phyloP scores from a whole-genome alignment of 2,329 filamentous ascomycete genomes.

The Stromatinia cepivora region DNA sequence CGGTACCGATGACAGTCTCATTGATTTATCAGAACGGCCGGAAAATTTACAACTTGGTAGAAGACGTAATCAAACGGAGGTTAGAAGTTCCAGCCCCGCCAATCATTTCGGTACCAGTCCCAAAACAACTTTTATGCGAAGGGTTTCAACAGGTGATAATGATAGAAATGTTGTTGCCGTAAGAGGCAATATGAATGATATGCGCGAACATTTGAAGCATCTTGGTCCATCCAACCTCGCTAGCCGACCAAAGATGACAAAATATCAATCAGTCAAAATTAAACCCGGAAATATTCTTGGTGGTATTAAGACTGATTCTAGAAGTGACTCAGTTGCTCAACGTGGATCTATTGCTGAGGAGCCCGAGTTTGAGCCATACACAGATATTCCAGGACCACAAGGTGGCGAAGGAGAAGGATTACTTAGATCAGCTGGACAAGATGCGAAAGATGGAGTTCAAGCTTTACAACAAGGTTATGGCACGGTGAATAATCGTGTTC shows the following conservation, averaged over 20 bases:
- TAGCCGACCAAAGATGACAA: slow-evolving; percentile 61
- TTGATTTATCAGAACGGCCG: slow-evolving; percentile 46
- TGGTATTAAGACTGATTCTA: slow-evolving; percentile 31
- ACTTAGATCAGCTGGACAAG: slow-evolving; percentile 53
- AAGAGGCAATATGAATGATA: slow-evolving; percentile 61
- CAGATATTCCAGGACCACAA: slow-evolving; percentile 45
- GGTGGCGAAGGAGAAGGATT: slow-evolving; percentile 56
- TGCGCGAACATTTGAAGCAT: slow-evolving; percentile 63
- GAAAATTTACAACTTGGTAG: slow-evolving; percentile 26
- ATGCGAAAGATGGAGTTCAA: slow-evolving; percentile 65
- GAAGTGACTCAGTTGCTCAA: slow-evolving; percentile 44
- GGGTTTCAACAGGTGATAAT: slow-evolving; percentile 52
- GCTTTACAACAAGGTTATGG: slow-evolving; percentile 59
- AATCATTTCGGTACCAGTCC: slow-evolving; percentile 37
- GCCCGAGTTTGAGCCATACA: slow-evolving; percentile 39
- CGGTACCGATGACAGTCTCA: slow-evolving; percentile 42
- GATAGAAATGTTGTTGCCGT: slow-evolving; percentile 58
- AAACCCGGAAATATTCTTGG: slow-evolving; percentile 48
- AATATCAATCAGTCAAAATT: slow-evolving; percentile 65
- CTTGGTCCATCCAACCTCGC: slow-evolving; percentile 68
- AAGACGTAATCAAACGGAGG: slow-evolving; percentile 27
- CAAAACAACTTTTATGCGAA: slow-evolving; percentile 58
- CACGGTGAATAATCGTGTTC: slow-evolving; percentile 40
- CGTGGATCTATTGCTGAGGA: slow-evolving; percentile 45
- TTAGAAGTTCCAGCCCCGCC: slow-evolving; percentile 26